These are phyloP conservation scores for Backusella macrospora DNA, from an alignment of 192 early-diverging fungal species.

Conservation along the genomic window DNA sequence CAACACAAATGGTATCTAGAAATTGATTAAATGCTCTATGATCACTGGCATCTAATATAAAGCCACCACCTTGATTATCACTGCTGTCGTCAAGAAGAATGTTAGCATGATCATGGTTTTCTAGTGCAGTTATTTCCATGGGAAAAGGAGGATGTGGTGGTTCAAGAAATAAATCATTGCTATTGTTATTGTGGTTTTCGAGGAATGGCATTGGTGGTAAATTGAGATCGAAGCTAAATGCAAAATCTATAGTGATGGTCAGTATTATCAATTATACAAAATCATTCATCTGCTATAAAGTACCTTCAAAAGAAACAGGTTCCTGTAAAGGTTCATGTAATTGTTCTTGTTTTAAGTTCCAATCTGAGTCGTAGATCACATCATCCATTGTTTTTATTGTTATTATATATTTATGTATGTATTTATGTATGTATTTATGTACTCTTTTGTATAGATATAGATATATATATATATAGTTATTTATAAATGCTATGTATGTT, in stretches of 20 bases:
- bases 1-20: constrained; percentile 52
- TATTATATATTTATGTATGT: neutral
- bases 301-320: constrained; percentile 45
- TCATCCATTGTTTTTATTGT: constrained; percentile 11
- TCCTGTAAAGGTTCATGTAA: constrained; percentile 26
- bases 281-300: neutral
- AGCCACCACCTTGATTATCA: neutral
- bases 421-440: neutral
- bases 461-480: neutral
- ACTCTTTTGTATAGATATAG: neutral
- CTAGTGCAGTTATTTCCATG: constrained; percentile 1
- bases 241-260: constrained; percentile 35
- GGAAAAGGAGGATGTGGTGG: constrained; percentile 13
- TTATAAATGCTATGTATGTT: neutral
- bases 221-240: constrained; percentile 43
- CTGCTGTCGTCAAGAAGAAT: neutral
- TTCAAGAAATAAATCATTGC: neutral
- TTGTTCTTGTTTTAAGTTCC: constrained; percentile 18
- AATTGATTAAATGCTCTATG: constrained; percentile 55
- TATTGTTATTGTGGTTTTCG: neutral
- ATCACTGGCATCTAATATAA: constrained; percentile 43
- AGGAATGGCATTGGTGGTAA: neutral
- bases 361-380: constrained; percentile 1
- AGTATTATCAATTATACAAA: neutral
- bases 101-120: too few species aligned